Evolutionary conservation across 192 early-diverging fungal genomes (phyloP).

Genomic region (Paraglomus occultum): DNA sequence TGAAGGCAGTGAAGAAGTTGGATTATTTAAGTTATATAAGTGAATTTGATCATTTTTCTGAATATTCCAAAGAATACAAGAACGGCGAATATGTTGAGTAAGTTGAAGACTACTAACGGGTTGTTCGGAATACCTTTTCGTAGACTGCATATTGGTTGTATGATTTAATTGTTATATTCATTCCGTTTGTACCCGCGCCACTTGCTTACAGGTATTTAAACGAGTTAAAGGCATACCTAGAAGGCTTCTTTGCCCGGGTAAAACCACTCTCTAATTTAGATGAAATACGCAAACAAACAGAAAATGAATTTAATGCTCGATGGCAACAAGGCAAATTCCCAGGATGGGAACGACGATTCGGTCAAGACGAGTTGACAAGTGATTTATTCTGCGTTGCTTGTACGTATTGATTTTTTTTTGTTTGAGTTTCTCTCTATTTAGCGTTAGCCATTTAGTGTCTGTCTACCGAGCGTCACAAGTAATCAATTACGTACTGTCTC

Average conservation of each 20-base stretch:
- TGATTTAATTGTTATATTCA: not conserved
- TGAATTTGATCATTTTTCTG: conserved; percentile 61
- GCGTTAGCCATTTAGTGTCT: not conserved
- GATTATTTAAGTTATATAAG: conserved; percentile 71
- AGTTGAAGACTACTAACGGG: conserved; percentile 11
- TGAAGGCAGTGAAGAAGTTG: conserved; percentile 58
- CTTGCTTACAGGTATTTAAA: conserved; percentile 57
- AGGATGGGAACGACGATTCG: conserved; percentile 60
- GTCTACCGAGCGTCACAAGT: too few species aligned
- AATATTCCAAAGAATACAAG: conserved; percentile 59
- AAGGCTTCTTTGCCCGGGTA: conserved; percentile 67
- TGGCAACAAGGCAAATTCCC: conserved; percentile 59
- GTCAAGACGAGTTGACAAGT: conserved; percentile 36
- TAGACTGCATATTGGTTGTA: not conserved
- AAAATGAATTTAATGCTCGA: conserved; percentile 55
- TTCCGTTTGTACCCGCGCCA: not conserved
- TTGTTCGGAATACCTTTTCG: not conserved
- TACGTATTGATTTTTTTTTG: conserved; percentile 28
- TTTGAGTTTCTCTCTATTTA: conserved; percentile 1
- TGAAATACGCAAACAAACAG: conserved; percentile 47
- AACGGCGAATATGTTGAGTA: conserved; percentile 58
- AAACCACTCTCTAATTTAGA: conserved; percentile 75
- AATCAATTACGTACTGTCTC: too few species aligned
- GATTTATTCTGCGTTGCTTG: conserved; percentile 76
- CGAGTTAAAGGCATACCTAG: conserved; percentile 64